Base-by-base conservation (phyloP, 163 green algal species). In the Chloromonas sp. region DNA sequence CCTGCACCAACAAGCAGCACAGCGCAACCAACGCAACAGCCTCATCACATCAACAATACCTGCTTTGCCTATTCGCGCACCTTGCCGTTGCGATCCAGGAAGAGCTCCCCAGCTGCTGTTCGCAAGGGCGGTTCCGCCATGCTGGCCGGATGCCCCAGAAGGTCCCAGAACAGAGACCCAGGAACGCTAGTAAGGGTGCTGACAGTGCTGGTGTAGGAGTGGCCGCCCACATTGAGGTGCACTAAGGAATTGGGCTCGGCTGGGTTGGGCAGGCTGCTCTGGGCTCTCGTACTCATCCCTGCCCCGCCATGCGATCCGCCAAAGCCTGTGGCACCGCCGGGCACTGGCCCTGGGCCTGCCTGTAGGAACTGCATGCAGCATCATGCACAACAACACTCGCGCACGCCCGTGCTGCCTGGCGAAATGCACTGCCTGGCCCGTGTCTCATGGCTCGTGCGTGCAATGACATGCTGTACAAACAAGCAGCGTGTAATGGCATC, bases 71-170 rank as follows among this genome's bases (percentile, higher is more conserved):
- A 76, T 8, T 11, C 66, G 3, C 87, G 60, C 78, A 91, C 84
- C 87, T 90, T 85, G 74, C 87, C 89, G 70, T 85, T 87, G 5
- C 91, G 81, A 85, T 94, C 91, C 0, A 94, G 88, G 83, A 94
- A 92, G 14, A 90, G 85, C 81, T 93, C 91, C 0, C 86, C 84
- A 1, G 71, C 36, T 3, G 80, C 58, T 2, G 87, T 84, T 11
- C 84, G 66, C 76, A 82, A 80, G 59, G 71, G 57, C 8, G 76
- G 2, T 2, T n/a, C 81, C 36, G 71, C 2, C 3, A 5, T 2
- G 13, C 80, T 74, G 15, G 61, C 81, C 13, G 78, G 81, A 0
- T 82, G 2, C 3, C 78, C 13, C 57, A 90, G 81, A 76, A 93
- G 74, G 80, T 91, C 87, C 84, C 85, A 89, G 11, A 94, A 89